Evolutionary conservation across 768 basidiomycete genomes (phyloP).

Genomic region (Glaciozyma martinii): DNA sequence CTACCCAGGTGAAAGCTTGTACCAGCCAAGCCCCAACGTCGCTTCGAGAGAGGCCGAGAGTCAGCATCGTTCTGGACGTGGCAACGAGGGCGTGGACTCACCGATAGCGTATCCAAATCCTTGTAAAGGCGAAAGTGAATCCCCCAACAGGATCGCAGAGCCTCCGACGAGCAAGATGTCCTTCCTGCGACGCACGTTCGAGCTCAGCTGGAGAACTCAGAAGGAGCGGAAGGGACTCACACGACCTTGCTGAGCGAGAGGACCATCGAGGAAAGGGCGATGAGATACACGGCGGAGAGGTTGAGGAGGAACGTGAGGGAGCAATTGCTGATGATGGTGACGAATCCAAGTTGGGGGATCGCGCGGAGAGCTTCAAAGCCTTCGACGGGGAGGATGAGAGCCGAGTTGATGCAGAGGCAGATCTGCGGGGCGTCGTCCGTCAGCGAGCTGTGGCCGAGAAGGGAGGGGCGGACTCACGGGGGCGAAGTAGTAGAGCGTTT

Average conservation of each 20-base stretch:
- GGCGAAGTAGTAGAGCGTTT: conserved; percentile 67
- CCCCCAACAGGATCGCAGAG: conserved; percentile 73
- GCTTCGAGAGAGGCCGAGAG: conserved; percentile 44
- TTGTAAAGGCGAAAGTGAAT: conserved; percentile 62
- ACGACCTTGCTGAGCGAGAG: conserved; percentile 18
- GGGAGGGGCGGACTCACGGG: not conserved
- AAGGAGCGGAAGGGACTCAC: not conserved
- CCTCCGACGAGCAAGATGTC: conserved; percentile 87
- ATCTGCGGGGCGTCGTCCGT: conserved; percentile 62
- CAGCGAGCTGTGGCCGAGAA: not conserved
- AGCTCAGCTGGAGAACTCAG: not conserved
- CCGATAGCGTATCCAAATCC: conserved; percentile 62
- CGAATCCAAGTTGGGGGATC: conserved; percentile 52
- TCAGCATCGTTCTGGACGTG: not conserved
- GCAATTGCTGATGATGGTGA: conserved; percentile 70
- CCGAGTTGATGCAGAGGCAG: conserved; percentile 76
- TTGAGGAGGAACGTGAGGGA: conserved; percentile 78
- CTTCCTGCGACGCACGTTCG: conserved; percentile 44
- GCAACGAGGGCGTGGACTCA: not conserved
- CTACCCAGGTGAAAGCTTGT: no score
- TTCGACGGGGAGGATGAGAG: conserved; percentile 78
- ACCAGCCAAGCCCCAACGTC: conserved; percentile 42
- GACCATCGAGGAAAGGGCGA: conserved; percentile 47
- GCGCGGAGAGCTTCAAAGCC: conserved; percentile 68
- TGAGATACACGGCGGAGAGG: conserved; percentile 85